These are phyloP conservation scores for Hypoxylon rubiginosum DNA, from an alignment of 2,329 filamentous ascomycete species.

Conservation along the genomic window DNA sequence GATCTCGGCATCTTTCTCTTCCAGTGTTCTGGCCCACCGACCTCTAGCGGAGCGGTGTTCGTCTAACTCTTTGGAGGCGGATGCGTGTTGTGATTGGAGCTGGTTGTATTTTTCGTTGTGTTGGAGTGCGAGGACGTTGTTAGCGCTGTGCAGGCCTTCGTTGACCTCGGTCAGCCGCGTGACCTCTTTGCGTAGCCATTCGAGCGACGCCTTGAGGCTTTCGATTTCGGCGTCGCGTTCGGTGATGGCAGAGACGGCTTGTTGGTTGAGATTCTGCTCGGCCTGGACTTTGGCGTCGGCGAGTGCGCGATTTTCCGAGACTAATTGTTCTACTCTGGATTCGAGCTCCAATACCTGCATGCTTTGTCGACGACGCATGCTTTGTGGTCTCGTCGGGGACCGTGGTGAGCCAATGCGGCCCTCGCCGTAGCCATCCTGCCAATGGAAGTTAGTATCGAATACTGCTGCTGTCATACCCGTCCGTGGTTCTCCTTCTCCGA, in stretches of 20 bases:
- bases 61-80: constrained; percentile 77
- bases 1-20: constrained; percentile 88
- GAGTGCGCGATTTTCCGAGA: constrained; percentile 86
- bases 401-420: constrained; percentile 86
- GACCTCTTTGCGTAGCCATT: constrained; percentile 86
- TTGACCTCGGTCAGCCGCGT: constrained; percentile 85
- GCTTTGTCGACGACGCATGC: constrained; percentile 96
- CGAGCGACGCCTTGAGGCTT: constrained; percentile 81
- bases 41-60: constrained; percentile 74
- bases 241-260: constrained; percentile 77
- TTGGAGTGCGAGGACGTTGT: constrained; percentile 80
- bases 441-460: constrained; percentile 35
- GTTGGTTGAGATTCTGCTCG: constrained; percentile 75
- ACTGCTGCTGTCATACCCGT: constrained; percentile 28
- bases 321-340: constrained; percentile 83
- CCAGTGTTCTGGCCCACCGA: constrained; percentile 74
- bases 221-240: constrained; percentile 92
- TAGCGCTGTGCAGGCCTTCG: constrained; percentile 81
- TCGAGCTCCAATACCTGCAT: constrained; percentile 97
- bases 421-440: constrained; percentile 92
- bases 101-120: constrained; percentile 78
- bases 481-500: constrained; percentile 3
- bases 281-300: constrained; percentile 78
- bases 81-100: constrained; percentile 76
- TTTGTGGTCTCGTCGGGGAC: constrained; percentile 93